Conservation (phyloP, 2,329 filamentous ascomycete genomes). For the Paraphoma chrysanthemicola region DNA sequence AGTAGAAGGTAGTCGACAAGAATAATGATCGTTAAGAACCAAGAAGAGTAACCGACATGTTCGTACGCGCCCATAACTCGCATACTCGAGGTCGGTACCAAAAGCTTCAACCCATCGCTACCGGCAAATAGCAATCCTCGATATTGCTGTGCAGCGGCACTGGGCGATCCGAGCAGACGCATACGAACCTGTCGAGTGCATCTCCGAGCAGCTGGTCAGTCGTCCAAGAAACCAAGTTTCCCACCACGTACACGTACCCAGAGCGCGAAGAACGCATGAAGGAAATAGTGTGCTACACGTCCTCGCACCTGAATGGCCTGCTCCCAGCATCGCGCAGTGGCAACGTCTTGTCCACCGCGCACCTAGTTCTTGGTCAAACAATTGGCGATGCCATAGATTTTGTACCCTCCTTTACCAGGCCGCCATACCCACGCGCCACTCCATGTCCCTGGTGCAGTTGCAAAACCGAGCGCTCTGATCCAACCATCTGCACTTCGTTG, state of each 20-base stretch:
- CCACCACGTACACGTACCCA: too few relatives aligned
- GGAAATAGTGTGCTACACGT: background rate
- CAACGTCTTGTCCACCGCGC: too few relatives aligned
- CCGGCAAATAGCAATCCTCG: background rate
- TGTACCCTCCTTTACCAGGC: background rate
- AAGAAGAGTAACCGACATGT: too few relatives aligned
- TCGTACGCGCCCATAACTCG: background rate
- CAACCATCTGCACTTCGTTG: background rate
- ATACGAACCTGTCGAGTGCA: background rate
- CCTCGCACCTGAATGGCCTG: background rate
- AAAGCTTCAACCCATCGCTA: background rate
- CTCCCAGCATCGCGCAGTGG: too few relatives aligned
- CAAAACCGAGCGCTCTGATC: slow-evolving; percentile 4
- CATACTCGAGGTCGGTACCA: background rate
- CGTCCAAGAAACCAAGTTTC: background rate
- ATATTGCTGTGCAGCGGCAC: background rate
- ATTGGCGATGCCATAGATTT: background rate
- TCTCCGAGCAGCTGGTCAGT: too few relatives aligned
- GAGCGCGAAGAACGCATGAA: background rate
- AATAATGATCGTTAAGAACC: too few relatives aligned
- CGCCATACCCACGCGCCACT: slow-evolving; percentile 2
- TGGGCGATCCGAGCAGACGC: background rate
- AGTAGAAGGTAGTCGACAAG: too few relatives aligned
- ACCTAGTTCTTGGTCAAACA: background rate
- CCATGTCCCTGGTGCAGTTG: background rate